Base-by-base conservation (phyloP, 176 grass and related monocot genomes). In the Tillandsia fasciculata region DNA sequence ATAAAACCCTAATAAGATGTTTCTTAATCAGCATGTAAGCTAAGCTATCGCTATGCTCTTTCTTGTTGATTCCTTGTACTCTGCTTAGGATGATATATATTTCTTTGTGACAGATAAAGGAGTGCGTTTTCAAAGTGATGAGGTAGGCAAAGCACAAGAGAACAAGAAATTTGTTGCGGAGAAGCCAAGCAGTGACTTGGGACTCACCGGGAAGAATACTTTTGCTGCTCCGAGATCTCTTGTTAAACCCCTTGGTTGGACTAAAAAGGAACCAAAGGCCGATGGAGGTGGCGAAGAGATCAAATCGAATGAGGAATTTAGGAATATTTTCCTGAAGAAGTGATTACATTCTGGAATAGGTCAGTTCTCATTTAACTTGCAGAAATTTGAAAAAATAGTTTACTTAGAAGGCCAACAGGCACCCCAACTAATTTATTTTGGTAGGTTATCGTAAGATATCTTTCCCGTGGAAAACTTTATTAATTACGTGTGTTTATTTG, bases 281-380 rank as follows among this genome's bases (percentile, higher is more conserved):
- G 83, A 87, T 63, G 50, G 52, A 74, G 85, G 33, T 1, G 20
- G 66, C 47, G 89, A 83, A 79, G 78, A 87, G 74, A 67, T 87
- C 20, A 99, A 99, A 56, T 99, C 94, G 33, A 99, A 99, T 73
- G 86, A 93, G 14, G 89, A 79, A 9, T 99, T 99, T 49, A 83
- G 94, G 87, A 79, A 92, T 68, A 28, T 99, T 33, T 83, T 93
- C 9, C 82, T 93, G 72, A 99, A 99, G 74, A 90, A 93, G 76
- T 87, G 71, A 99, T 49, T 7, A 63, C 74, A 17, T 29, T 73
- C 6, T 20, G 77, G 76, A 48, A 47, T 53, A 75, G 66, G 69
- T 71, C 64, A 70, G 70, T 79, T 63, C 5, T 10, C 66, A 49
- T 29, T 59, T 56, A 42, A 12, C 50, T 80, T 59, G 20, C 18